Conservation (phyloP, 192 early-diverging fungal genomes). For the Backusella circina region DNA sequence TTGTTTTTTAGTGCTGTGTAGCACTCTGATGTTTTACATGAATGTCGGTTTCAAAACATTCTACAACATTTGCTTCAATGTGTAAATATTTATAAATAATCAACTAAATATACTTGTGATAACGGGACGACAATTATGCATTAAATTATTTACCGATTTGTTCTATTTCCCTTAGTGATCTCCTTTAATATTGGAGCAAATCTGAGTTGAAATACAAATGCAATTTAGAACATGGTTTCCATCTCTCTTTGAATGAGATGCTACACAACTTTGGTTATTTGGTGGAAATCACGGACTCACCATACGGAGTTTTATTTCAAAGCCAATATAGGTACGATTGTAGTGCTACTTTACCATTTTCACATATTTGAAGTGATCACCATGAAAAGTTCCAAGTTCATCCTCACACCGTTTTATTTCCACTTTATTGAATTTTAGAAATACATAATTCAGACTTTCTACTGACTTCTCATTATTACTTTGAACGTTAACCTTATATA, state of each 20-base stretch:
- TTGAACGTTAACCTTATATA: not conserved
- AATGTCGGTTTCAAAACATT: not conserved
- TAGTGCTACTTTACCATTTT: not conserved
- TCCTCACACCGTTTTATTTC: no score
- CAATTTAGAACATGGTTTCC: not conserved
- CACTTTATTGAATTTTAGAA: not conserved
- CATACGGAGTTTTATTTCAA: not conserved
- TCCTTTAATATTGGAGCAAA: not conserved
- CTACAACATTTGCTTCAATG: not conserved
- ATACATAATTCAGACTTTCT: not conserved
- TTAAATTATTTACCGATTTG: not conserved
- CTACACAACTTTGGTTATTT: not conserved
- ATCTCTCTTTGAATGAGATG: not conserved
- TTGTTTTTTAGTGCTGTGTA: not conserved
- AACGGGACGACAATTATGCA: not conserved
- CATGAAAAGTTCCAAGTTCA: not conserved
- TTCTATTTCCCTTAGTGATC: not conserved
- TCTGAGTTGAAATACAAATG: not conserved
- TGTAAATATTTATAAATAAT: not conserved
- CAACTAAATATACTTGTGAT: not conserved
- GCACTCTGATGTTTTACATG: not conserved
- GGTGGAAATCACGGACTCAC: not conserved
- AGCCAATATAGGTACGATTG: not conserved
- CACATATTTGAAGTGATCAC: not conserved
- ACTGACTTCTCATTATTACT: not conserved